A percentile compares a stretch with the other conserved stretches of the same genome.
Conservation (phyloP, 352 stramenopile species). For the Pythium phragmitis region DNA sequence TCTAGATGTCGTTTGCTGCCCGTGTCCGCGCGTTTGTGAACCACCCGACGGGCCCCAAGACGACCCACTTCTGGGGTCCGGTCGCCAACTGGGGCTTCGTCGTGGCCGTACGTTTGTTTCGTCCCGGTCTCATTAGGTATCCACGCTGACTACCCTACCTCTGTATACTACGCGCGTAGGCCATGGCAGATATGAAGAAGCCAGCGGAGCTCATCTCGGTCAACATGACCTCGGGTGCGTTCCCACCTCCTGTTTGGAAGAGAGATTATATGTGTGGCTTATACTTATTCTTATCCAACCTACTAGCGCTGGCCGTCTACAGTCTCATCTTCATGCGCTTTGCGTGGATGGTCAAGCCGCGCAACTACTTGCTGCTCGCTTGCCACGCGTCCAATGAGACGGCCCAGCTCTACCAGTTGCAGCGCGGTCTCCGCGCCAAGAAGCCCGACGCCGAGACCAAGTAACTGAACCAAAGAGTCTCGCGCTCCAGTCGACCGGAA, state of each 20-base stretch:
- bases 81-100: constrained; percentile 90
- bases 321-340: constrained; percentile 90
- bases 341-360: constrained; percentile 85
- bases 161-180: constrained; percentile 34
- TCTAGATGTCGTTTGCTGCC: constrained; percentile 36
- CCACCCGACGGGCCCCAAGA: constrained; percentile 82
- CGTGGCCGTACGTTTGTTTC: constrained; percentile 48
- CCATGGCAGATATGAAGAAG: constrained; percentile 82
- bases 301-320: constrained; percentile 75
- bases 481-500: background rate
- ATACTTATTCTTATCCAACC: background rate
- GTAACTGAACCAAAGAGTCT: background rate
- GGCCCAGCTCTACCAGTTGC: constrained; percentile 82
- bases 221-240: constrained; percentile 83
- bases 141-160: constrained; percentile 2
- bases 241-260: background rate
- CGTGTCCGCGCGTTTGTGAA: constrained; percentile 73
- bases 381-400: constrained; percentile 84
- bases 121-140: background rate
- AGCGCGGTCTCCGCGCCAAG: constrained; percentile 51
- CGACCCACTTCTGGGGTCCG: constrained; percentile 87
- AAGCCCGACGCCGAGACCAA: constrained; percentile 33
- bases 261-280: constrained; percentile 9
- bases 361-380: constrained; percentile 84
- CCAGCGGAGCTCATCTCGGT: constrained; percentile 81